A percentile compares a stretch with the other conserved stretches of the same genome.
phyloP scores from a whole-genome alignment of 164 flowering plant genomes.

The Macadamia integrifolia region DNA sequence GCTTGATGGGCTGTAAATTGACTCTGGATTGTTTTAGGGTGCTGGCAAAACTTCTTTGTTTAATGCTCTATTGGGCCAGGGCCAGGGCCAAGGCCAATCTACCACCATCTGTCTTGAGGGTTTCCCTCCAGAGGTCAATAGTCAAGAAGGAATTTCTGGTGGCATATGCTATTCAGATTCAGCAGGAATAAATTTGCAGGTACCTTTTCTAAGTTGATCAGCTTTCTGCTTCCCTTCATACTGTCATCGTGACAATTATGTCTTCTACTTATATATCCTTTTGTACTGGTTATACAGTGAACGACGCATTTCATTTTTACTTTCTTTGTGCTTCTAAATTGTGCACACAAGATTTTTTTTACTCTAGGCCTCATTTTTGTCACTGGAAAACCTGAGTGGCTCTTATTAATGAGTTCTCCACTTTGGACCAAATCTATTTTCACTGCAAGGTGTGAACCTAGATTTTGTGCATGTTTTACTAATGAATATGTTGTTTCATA shows the following conservation, averaged over 20 bases:
- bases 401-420: no score
- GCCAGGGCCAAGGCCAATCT: constrained; percentile 17
- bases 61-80: constrained; percentile 66
- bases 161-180: constrained; percentile 81
- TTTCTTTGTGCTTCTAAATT: neutral
- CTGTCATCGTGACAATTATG: neutral
- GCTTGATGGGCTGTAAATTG: neutral
- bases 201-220: constrained; percentile 11
- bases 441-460: no score
- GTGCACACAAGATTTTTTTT: neutral
- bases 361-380: no score
- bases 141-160: constrained; percentile 65
- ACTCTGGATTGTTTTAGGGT: constrained; percentile 47
- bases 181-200: constrained; percentile 87
- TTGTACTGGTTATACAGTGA: no score
- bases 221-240: neutral
- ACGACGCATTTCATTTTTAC: no score
- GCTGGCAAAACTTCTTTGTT: constrained; percentile 90
- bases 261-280: neutral
- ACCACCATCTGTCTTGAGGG: constrained; percentile 34
- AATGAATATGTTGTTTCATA: no score
- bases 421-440: no score
- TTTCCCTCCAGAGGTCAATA: constrained; percentile 36
- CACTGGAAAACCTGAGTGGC: no score
- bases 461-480: no score